Base-by-base conservation (phyloP, 768 basidiomycete genomes). In the Leucosporidium creatinivorum region DNA sequence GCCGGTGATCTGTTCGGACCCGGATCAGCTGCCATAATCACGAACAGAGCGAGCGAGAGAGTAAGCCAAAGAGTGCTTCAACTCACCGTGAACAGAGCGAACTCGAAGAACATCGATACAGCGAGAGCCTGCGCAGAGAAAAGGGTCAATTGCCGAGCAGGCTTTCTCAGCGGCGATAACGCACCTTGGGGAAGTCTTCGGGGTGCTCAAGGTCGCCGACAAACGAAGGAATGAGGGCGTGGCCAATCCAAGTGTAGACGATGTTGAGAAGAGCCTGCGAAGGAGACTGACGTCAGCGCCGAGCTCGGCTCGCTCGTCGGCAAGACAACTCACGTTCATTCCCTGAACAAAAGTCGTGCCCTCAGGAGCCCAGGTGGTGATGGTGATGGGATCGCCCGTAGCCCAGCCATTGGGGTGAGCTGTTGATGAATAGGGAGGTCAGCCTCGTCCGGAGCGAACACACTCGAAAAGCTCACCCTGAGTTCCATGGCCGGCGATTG, bases 321-420 rank as follows among this genome's bases (percentile, higher is more conserved):
- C 10, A 15, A 44, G 39, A 44, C 39, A 13, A 44, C 39, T 44
- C 15, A 44, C 39, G 51, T 72, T 70, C 33, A 75, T 59, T 19
- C 74, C 74, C 28, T 68, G 48, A 4, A 73, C 67, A 50, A 75
- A 76, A 8, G 75, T 74, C 0, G 74, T 76, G 15, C 75, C 75
- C 6, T 61, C 62, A 1, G 73, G 67, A 10, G 75, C 73, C 71
- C 74, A 74, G 9, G 67, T 68, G 15, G 58, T 51, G 36, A 64
- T 61, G 6, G 66, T 71, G 51, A 71, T 62, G n/a, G 26, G 9
- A 8, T 55, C 15, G 0, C 55, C 69, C 0, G 39, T 7, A 2
- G 78, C 75, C 65, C 77, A 83, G 1, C 81, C 81, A 30, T 62
- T 58, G 0, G 83, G 83, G 62, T 81, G 77, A 36, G 73, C 77